A percentile compares a stretch with the other conserved stretches of the same genome.
These are phyloP conservation scores for Termitomyces sp. DNA, from an alignment of 768 basidiomycete species.

Conservation along the genomic window DNA sequence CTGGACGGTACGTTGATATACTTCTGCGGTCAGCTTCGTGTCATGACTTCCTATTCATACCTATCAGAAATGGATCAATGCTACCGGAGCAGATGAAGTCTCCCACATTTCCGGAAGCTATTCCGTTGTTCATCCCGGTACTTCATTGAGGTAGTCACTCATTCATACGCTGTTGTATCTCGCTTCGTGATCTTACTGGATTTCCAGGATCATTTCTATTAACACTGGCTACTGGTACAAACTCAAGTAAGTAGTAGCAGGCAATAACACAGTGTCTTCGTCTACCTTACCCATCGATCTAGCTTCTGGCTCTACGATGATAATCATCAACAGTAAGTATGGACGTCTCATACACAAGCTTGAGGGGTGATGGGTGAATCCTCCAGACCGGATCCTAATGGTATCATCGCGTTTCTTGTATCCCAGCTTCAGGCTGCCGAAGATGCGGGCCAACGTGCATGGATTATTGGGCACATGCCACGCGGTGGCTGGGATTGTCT, in stretches of 20 bases:
- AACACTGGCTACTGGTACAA: conserved; percentile 63
- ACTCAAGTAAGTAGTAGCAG: conserved; percentile 32
- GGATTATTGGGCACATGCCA: conserved; percentile 60
- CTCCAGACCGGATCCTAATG: conserved; percentile 48
- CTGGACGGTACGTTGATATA: conserved; percentile 35
- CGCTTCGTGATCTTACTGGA: not conserved
- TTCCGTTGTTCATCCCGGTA: conserved; percentile 39
- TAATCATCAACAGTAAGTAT: conserved; percentile 35
- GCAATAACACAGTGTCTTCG: not conserved
- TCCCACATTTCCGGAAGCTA: conserved; percentile 51
- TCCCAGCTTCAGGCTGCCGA: conserved; percentile 54
- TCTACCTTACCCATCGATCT: not conserved
- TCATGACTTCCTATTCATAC: not conserved
- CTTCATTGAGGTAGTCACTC: conserved; percentile 37
- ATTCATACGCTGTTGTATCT: not conserved
- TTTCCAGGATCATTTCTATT: conserved; percentile 47
- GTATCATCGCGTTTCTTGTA: conserved; percentile 48
- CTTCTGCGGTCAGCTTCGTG: not conserved
- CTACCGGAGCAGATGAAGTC: conserved; percentile 35
- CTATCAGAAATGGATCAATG: conserved; percentile 40
- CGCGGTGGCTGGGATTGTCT: conserved; percentile 42
- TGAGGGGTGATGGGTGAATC: not conserved
- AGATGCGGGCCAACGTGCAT: conserved; percentile 50
- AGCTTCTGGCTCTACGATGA: conserved; percentile 61
- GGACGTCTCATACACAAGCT: not conserved